phyloP scores from a whole-genome alignment of 2,329 filamentous ascomycete genomes.

The Pseudophaeomoniella oleicola region DNA sequence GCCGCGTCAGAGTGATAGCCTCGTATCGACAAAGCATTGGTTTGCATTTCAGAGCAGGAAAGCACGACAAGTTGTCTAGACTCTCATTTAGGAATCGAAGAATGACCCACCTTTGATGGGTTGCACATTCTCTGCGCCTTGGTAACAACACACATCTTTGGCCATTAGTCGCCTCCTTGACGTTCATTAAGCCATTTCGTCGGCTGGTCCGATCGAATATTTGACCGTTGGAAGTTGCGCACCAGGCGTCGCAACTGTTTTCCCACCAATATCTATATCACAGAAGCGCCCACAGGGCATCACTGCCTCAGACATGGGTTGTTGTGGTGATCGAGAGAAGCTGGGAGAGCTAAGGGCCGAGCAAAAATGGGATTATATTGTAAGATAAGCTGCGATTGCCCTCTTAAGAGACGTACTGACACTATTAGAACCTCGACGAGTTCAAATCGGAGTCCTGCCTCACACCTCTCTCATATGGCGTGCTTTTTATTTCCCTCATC shows the following conservation, averaged over 20 bases:
- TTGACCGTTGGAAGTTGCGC: background rate
- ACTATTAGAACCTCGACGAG: slow-evolving; percentile 44
- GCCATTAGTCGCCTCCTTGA: too few relatives aligned
- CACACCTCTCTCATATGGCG: slow-evolving; percentile 64
- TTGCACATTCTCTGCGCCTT: background rate
- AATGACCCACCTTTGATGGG: background rate
- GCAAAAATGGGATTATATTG: slow-evolving; percentile 91
- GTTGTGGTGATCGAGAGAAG: slow-evolving; percentile 47
- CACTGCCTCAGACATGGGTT: slow-evolving; percentile 44
- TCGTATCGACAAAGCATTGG: too few relatives aligned
- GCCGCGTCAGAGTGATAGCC: too few relatives aligned
- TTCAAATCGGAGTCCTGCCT: slow-evolving; percentile 74
- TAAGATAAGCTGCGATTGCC: slow-evolving; percentile 39
- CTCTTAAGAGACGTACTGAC: background rate
- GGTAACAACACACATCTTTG: too few relatives aligned
- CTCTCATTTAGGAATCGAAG: background rate
- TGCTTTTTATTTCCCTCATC: slow-evolving; percentile 66
- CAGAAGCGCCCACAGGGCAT: background rate
- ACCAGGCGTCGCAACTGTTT: background rate
- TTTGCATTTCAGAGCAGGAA: too few relatives aligned
- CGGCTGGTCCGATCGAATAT: background rate
- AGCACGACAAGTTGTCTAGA: background rate
- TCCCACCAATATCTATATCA: background rate
- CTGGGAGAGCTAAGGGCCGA: slow-evolving; percentile 56
- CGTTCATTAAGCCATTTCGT: too few relatives aligned